phyloP scores from a whole-genome alignment of 1,284 basidiomycete species.

The Heterobasidion irregulare region DNA sequence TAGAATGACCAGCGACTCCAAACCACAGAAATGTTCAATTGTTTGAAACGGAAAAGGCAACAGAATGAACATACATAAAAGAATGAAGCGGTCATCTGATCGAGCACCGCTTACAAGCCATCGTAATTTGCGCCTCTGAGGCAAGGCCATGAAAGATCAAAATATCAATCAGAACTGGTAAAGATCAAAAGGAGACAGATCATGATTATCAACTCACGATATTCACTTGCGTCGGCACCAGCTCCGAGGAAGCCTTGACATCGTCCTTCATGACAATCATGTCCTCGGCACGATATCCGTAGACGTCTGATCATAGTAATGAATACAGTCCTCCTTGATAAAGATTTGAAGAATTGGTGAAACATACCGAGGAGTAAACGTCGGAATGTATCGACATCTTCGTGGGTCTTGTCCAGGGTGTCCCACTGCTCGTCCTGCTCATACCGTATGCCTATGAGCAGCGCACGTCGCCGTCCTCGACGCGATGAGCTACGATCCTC shows the following conservation, averaged over 20 bases:
- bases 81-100: slow-evolving; percentile 10
- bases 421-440: too few species aligned
- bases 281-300: slow-evolving; percentile 6
- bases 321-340: not conserved
- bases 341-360: too few species aligned
- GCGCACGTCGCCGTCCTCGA: too few species aligned
- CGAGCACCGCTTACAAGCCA: slow-evolving; percentile 4
- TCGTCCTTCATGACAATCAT: slow-evolving; percentile 10
- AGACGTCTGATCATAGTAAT: slow-evolving; percentile 1
- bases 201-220: slow-evolving; percentile 8
- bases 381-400: too few species aligned
- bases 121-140: slow-evolving; percentile 8
- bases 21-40: not conserved
- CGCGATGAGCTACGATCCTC: too few species aligned
- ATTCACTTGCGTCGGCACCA: slow-evolving; percentile 10
- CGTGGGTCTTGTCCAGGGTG: too few species aligned
- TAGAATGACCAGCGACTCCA: slow-evolving; percentile 12
- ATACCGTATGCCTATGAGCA: too few species aligned
- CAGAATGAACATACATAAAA: slow-evolving; percentile 9
- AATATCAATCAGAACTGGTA: not conserved
- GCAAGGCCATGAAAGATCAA: not conserved
- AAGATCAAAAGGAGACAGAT: too few species aligned
- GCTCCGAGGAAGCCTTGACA: not conserved
- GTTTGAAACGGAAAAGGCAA: not conserved
- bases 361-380: too few species aligned